phyloP scores from a whole-genome alignment of 345 rosid species.

The Anastatica hierochuntica region DNA sequence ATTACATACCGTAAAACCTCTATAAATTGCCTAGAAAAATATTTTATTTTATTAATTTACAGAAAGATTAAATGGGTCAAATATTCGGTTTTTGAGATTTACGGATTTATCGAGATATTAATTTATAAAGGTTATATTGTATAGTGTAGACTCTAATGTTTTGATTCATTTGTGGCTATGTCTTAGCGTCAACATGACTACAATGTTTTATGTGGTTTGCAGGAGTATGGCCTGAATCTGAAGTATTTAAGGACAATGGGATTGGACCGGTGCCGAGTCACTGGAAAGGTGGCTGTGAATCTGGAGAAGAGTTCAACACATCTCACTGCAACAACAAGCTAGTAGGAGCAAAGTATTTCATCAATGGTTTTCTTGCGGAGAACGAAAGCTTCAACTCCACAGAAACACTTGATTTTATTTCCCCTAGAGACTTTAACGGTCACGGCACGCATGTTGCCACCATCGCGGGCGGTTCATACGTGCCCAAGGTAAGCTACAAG shows the following conservation, averaged over 20 bases:
- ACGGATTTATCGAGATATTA: too few species aligned
- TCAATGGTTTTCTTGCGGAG: constrained; percentile 26
- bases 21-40: too few species aligned
- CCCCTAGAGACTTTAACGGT: constrained; percentile 40
- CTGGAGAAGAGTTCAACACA: constrained; percentile 13
- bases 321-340: constrained; percentile 41
- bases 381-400: constrained; percentile 27
- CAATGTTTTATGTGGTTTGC: background rate
- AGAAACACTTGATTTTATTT: constrained; percentile 27
- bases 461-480: constrained; percentile 34
- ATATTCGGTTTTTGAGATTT: too few species aligned
- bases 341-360: constrained; percentile 46
- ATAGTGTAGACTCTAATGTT: background rate
- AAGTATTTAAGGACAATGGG: constrained; percentile 15
- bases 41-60: too few species aligned
- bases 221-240: constrained; percentile 24
- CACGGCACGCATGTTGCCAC: constrained; percentile 49
- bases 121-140: too few species aligned
- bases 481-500: constrained; percentile 32
- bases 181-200: background rate
- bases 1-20: too few species aligned
- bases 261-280: constrained; percentile 12
- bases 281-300: constrained; percentile 23
- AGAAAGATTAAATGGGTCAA: too few species aligned
- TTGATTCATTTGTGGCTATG: background rate